Conservation (phyloP, 2,329 filamentous ascomycete genomes). For the Parastagonospora avenae region DNA sequence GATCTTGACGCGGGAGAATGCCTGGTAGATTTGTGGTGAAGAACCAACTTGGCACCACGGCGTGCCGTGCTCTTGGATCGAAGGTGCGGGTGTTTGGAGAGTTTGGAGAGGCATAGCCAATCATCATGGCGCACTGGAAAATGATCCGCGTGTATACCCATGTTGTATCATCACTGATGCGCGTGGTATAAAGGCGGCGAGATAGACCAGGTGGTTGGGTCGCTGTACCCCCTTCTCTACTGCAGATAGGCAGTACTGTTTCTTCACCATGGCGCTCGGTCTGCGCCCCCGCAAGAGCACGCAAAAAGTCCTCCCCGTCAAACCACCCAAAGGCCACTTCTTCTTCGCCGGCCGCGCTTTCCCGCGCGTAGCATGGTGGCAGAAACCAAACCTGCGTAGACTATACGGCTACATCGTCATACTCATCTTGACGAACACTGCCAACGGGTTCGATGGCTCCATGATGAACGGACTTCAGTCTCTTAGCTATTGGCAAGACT, state of each 20-base stretch:
- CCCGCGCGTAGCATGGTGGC: constrained; percentile 14
- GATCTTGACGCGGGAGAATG: constrained; percentile 10
- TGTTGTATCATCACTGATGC: not conserved
- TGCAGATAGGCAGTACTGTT: not conserved
- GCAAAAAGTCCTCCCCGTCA: constrained; percentile 13
- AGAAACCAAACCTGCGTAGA: constrained; percentile 10
- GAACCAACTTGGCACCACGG: constrained; percentile 12
- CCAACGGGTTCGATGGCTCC: constrained; percentile 63
- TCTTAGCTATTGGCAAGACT: constrained; percentile 25
- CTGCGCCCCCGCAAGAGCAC: constrained; percentile 13
- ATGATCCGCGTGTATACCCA: not conserved
- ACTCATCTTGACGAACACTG: constrained; percentile 16
- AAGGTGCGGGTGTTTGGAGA: not conserved
- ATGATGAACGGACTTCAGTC: constrained; percentile 45
- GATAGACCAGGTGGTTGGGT: not conserved
- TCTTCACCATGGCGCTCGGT: constrained; percentile 6
- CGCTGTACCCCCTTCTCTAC: not conserved
- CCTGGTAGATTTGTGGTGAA: constrained; percentile 7
- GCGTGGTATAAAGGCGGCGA: not conserved
- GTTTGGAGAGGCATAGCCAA: not conserved
- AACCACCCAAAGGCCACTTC: constrained; percentile 19
- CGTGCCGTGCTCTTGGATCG: not conserved
- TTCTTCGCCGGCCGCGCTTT: constrained; percentile 17
- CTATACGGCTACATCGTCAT: constrained; percentile 18
- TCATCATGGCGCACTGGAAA: not conserved